A percentile compares a stretch with the other conserved stretches of the same genome.
These are phyloP conservation scores for Allodekkera sacchari DNA, from an alignment of 805 yeast species.

Conservation along the genomic window DNA sequence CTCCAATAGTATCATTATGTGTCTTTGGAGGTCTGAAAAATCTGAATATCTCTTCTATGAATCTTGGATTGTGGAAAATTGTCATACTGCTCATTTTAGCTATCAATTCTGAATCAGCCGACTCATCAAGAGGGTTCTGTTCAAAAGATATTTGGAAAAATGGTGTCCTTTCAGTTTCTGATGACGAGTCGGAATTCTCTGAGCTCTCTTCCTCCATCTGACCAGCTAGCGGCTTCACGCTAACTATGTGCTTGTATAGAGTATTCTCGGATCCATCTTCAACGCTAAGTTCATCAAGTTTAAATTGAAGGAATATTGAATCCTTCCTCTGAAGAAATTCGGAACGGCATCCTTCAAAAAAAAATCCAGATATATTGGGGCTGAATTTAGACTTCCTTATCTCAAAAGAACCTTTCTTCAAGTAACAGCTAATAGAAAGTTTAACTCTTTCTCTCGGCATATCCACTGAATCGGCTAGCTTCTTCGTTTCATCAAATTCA, in stretches of 20 bases:
- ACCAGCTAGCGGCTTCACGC: constrained; percentile 57
- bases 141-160: constrained; percentile 81
- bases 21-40: constrained; percentile 85
- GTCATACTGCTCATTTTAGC: constrained; percentile 82
- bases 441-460: constrained; percentile 67
- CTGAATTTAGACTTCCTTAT: constrained; percentile 35
- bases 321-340: constrained; percentile 71
- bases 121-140: constrained; percentile 72
- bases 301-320: constrained; percentile 63
- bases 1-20: constrained; percentile 82
- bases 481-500: constrained; percentile 69
- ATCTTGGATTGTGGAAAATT: constrained; percentile 77
- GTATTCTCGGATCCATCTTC: constrained; percentile 81
- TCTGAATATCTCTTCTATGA: constrained; percentile 62
- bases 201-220: constrained; percentile 23
- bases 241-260: constrained; percentile 79
- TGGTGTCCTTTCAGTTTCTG: constrained; percentile 36
- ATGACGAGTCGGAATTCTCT: constrained; percentile 6
- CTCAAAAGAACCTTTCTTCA: constrained; percentile 71
- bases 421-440: constrained; percentile 56
- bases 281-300: constrained; percentile 71
- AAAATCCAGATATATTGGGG: constrained; percentile 59
- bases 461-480: constrained; percentile 43
- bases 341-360: constrained; percentile 75
- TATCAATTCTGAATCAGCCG: constrained; percentile 71